phyloP scores from a whole-genome alignment of 805 yeast genomes.

The Kuraishia borneana region DNA sequence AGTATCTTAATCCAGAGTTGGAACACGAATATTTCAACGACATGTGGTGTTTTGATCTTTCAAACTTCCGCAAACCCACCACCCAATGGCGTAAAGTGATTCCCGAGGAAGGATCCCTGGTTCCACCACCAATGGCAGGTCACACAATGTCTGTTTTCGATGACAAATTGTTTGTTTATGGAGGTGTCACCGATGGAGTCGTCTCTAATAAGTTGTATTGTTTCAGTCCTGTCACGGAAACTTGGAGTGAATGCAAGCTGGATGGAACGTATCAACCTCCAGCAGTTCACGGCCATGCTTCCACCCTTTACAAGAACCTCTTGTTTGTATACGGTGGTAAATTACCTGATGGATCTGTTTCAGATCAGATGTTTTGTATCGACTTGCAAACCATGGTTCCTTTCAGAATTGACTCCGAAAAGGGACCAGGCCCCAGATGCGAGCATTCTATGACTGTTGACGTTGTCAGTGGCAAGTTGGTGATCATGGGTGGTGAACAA shows the following conservation, averaged over 20 bases:
- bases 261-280: constrained; percentile 58
- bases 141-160: constrained; percentile 81
- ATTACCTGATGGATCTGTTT: constrained; percentile 56
- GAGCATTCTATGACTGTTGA: constrained; percentile 83
- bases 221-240: constrained; percentile 56
- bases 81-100: constrained; percentile 75
- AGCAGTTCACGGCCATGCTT: constrained; percentile 87
- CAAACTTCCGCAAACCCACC: constrained; percentile 71
- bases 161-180: constrained; percentile 75
- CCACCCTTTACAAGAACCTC: constrained; percentile 65
- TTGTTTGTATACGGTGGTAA: constrained; percentile 89
- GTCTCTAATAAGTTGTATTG: constrained; percentile 71
- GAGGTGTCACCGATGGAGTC: constrained; percentile 68
- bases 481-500: constrained; percentile 89
- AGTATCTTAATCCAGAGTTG: constrained; percentile 14
- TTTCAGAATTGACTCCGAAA: constrained; percentile 38
- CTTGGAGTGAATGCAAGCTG: constrained; percentile 64
- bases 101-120: constrained; percentile 28
- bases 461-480: constrained; percentile 51
- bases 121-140: constrained; percentile 44
- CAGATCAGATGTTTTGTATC: constrained; percentile 60
- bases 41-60: constrained; percentile 75
- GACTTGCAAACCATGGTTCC: constrained; percentile 64
- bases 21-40: constrained; percentile 78
- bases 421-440: constrained; percentile 70